Base-by-base conservation (phyloP, 495 filamentous ascomycete genomes). In the Viridothelium virens region DNA sequence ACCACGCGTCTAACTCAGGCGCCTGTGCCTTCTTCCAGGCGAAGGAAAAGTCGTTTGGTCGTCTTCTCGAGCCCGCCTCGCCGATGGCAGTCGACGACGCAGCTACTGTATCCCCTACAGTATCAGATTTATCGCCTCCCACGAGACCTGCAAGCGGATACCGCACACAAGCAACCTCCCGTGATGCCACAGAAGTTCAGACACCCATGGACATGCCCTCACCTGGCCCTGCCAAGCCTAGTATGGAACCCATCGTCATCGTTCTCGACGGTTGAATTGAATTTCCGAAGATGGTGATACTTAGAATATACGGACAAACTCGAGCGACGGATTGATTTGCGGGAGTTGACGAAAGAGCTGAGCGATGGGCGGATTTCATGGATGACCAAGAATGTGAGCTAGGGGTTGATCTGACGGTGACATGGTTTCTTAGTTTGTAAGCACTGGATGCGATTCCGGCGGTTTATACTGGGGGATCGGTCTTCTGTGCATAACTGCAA, bases 21-120 rank as follows among this genome's bases (percentile, higher is more conserved):
- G 70, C 74, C 53, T 66, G 67, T 16, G 72, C 70, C 9, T 67
- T 79, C 31, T 79, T 77, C 63, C 63, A 67, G 9, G 47, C 69
- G 34, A 50, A 73, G 31, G 73, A 67, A 9, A 61, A 7, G 5
- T 7, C 7, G 36, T 59, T 59, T 14, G 33, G 25, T 33, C 53
- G 31, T 18, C 53, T 59, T 7, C 11, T 36, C 7, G 14, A 36
- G 25, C 7, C 7, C 5, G 5, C 53, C 7, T 9, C 25, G 11
- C 7, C 31, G 31, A 9, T 9, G 7, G 31, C 10, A 14, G 3
- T 18, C 18, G 25, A 59, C 7, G 31, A 34, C 14, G 31, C 11
- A 31, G 18, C 31, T 11, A 36, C 6, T 46, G 41, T 25, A 1
- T 25, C 25, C 25, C 25, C 25, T 25, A 25, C 25, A 25, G 25